These are phyloP conservation scores for Mycena belliarum DNA, from an alignment of 768 basidiomycete species.

Conservation along the genomic window DNA sequence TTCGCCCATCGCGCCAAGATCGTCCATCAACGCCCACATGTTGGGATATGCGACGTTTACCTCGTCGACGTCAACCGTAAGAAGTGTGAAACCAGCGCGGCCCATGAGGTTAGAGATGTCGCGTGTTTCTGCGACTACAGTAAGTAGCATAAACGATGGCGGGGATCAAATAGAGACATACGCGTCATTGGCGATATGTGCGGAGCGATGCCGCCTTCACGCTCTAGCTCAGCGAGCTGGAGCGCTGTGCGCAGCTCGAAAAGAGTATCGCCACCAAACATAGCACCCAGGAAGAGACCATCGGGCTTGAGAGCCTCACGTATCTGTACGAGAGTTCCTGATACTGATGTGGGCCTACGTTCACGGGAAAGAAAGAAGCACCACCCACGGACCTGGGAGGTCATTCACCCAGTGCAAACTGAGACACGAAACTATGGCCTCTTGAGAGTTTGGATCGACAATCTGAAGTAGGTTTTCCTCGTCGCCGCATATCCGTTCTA, in stretches of 20 bases:
- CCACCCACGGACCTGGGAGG: conserved; percentile 70
- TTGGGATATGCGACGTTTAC: conserved; percentile 87
- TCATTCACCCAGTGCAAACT: conserved; percentile 98
- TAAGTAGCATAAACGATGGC: neutral
- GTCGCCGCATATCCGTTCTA: conserved; percentile 78
- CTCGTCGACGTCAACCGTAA: conserved; percentile 96
- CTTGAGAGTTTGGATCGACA: conserved; percentile 75
- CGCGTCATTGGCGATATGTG: conserved; percentile 98
- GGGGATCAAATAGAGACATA: conserved; percentile 34
- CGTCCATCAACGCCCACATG: conserved; percentile 95
- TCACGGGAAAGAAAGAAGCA: neutral
- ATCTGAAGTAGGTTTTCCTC: conserved; percentile 77
- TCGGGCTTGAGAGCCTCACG: conserved; percentile 83
- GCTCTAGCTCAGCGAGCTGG: conserved; percentile 91
- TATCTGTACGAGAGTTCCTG: conserved; percentile 86
- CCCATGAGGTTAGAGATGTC: conserved; percentile 92
- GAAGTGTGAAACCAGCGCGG: conserved; percentile 89
- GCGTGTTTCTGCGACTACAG: conserved; percentile 67
- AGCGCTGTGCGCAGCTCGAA: conserved; percentile 95
- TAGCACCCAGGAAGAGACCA: conserved; percentile 91
- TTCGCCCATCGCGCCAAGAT: conserved; percentile 96
- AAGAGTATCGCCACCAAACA: conserved; percentile 94
- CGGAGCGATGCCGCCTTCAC: conserved; percentile 96
- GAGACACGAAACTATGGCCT: conserved; percentile 89
- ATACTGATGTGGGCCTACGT: neutral